Evolutionary conservation across 176 grass and related monocot genomes (phyloP), one percentile per base, ranked within the genome.

Genomic region (Lolium perenne): DNA sequence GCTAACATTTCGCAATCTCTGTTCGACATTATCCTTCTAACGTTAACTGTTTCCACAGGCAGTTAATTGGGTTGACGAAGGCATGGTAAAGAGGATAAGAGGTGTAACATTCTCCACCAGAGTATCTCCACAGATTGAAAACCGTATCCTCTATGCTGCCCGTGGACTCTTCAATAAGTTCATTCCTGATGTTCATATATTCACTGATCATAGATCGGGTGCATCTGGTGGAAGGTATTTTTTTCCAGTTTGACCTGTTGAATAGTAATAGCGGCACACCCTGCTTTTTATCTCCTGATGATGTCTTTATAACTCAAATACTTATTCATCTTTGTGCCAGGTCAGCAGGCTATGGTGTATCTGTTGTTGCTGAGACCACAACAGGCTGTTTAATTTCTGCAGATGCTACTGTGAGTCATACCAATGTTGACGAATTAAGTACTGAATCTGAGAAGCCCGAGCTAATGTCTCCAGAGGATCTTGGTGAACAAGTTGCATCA

Each of bases 11-110:
- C 63, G 1, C 11, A 21, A 29, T 65, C 57, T 63, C 13, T 49
- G 8, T 78, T 38, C n/a, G 38, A 17, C 12, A 22, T 69, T n/a
- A n/a, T 65, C 4, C 35, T 57, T 74, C 66, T 90, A 74, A 92
- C 69, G 20, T 57, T 56, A 87, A 76, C 22, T 53, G 40, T 38
- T 60, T 82, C 68, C 25, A n/a, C 84, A 95, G 96, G 91, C 90
- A 47, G 66, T 87, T 16, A 83, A 92, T 78, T 98, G 96, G 96
- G 78, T 88, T 49, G 96, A 98, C 50, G 92, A 98, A 87, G 93
- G 96, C 64, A 94, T 95, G 96, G 88, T 98, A 22, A 95, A 95
- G 83, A 95, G 92, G 85, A 98, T 98, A 85, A 94, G 96, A 83
- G 96, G 96, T 47, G 79, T 95, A 49, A 79, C 96, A 72, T 95